Percentiles rank a stretch among this genome's conserved stretches.
These are phyloP conservation scores for Neurospora sp. DNA, from an alignment of 495 filamentous ascomycete species.

Conservation along the genomic window DNA sequence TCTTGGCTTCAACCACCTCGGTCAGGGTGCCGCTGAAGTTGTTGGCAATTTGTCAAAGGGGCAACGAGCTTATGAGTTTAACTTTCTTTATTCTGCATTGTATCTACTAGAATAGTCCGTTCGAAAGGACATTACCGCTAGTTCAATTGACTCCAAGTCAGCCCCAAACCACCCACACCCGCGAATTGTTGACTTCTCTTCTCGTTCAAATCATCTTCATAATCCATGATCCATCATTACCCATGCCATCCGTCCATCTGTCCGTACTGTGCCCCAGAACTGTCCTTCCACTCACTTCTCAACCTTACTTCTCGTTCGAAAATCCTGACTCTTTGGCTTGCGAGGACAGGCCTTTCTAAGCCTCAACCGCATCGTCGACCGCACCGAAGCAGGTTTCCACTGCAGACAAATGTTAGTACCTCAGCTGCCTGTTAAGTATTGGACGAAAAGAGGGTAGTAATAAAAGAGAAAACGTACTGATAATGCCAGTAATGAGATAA, in stretches of 20 bases:
- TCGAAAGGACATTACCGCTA: neutral
- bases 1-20: neutral
- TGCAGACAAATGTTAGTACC: neutral
- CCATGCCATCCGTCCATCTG: neutral
- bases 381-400: neutral
- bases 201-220: neutral
- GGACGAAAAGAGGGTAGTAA: neutral
- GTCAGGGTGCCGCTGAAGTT: neutral
- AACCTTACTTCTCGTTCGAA: neutral
- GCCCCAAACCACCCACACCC: neutral
- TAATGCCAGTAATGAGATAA: conserved; percentile 42
- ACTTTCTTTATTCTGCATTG: neutral
- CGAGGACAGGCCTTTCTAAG: neutral
- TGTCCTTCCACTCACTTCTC: neutral
- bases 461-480: neutral
- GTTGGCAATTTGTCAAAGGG: neutral
- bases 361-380: neutral
- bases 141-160: neutral
- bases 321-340: neutral
- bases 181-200: neutral
- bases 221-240: neutral
- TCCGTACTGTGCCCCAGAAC: neutral
- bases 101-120: neutral
- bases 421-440: neutral
- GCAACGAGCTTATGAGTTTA: neutral